A percentile compares a stretch with the other conserved stretches of the same genome.
These are phyloP conservation scores for Gryganskiella cystojenkinii DNA, from an alignment of 192 early-diverging fungal genomes.

Conservation along the genomic window DNA sequence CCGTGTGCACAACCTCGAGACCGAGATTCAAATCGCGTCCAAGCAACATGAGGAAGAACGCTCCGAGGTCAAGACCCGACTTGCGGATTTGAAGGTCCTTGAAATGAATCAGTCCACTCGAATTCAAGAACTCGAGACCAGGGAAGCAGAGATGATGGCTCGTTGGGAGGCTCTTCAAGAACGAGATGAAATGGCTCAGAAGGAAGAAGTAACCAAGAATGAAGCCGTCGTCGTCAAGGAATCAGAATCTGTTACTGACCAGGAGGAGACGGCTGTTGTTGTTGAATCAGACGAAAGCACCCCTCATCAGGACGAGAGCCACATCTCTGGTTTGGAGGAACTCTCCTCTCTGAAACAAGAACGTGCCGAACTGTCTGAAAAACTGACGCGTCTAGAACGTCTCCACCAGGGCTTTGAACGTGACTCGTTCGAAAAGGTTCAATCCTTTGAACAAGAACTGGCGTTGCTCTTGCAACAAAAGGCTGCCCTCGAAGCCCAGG, in stretches of 20 bases:
- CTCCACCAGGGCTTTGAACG: slow-evolving; percentile 46
- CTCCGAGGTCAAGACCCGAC: not conserved
- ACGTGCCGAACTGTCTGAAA: slow-evolving; percentile 41
- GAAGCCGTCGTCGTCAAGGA: too few species aligned
- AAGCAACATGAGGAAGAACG: not conserved
- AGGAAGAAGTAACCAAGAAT: too few species aligned
- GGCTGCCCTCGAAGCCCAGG: slow-evolving; percentile 29
- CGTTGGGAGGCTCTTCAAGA: too few species aligned
- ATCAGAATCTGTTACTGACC: too few species aligned
- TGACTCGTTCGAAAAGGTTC: slow-evolving; percentile 29
- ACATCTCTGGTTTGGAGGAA: slow-evolving; percentile 11
- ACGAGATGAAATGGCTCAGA: too few species aligned
- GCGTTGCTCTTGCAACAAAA: slow-evolving; percentile 34
- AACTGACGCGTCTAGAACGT: slow-evolving; percentile 31
- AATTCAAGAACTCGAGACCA: slow-evolving; percentile 13
- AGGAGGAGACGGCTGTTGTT: too few species aligned
- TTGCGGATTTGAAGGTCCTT: not conserved
- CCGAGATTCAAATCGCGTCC: too few species aligned
- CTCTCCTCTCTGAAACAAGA: slow-evolving; percentile 37
- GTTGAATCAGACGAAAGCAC: not conserved
- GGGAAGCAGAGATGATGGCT: not conserved
- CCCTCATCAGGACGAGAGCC: not conserved
- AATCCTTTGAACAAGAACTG: slow-evolving; percentile 27
- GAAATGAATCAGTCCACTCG: not conserved
- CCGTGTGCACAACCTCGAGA: too few species aligned